Evolutionary conservation across 306 rosid species (phyloP), one percentile per base, ranked within the genome.

Genomic region (Vigna reflexopilosa): DNA sequence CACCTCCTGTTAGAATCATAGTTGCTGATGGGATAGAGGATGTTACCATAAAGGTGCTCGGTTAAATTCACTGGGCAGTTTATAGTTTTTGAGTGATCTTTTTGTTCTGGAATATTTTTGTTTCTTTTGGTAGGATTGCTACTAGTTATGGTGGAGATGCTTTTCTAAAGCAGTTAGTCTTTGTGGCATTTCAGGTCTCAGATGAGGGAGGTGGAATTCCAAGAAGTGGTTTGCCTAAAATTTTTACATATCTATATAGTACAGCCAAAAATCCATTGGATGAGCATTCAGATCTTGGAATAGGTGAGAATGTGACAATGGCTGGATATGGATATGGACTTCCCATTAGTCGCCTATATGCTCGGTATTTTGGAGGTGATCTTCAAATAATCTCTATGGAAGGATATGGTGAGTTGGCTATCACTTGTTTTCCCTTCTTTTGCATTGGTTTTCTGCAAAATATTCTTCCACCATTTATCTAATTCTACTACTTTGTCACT

Each of bases 11-110:
- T 70, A 87, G 85, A 86, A 91, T 95, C 38, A 87, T 95, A 80
- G 98, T 95, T 72, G 99, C 99, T 61, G 99, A 91, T 79, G 99
- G 99, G 50, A 40, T 83, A 77, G 98, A 95, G 87, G 99, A 95
- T 83, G 99, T 95, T 72, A 93, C 99, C 84, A 83, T 83, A 79
- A 83, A 83, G 83, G 86, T 79, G 67, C 55, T 68, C 30, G 6
- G 77, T 69, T 64, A 61, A 76, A 71, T 56, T 54, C 12, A 64
- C 19, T 13, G 9, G n/a, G 42, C 52, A 36, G 26, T 65, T 45
- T 32, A 67, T 17, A 10, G 7, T 12, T 70, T 48, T 36, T 44
- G 47, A 15, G 15, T 66, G 7, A 16, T 15, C 28, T 63, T 70
- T 70, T 17, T 28, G 8, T 44, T 44, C 47, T 42, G 47, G 47